These are phyloP conservation scores for Rubia yunnanensis DNA, from an alignment of 257 asterid genomes.

Conservation along the genomic window DNA sequence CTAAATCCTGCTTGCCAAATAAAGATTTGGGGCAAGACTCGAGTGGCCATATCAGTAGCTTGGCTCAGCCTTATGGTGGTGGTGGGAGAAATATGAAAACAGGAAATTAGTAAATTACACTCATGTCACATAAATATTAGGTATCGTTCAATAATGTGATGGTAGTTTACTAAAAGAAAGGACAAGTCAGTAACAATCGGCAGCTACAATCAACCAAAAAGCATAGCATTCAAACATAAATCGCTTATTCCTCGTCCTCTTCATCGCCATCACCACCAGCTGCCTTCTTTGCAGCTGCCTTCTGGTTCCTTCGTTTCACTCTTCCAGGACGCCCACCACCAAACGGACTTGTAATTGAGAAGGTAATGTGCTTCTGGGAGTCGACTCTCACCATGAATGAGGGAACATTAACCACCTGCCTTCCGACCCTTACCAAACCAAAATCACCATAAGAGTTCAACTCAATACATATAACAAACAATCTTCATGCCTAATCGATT, in stretches of 20 bases:
- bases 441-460: too few species aligned
- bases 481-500: background rate
- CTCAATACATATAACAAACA: background rate
- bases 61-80: too few species aligned
- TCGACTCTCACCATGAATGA: conserved; percentile 40
- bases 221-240: background rate
- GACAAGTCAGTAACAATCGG: too few species aligned
- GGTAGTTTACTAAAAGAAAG: too few species aligned
- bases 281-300: conserved; percentile 31
- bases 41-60: too few species aligned
- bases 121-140: too few species aligned
- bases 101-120: too few species aligned
- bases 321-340: conserved; percentile 43
- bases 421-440: conserved; percentile 29
- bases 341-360: conserved; percentile 37
- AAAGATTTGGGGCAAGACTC: too few species aligned
- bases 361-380: conserved; percentile 37
- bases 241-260: conserved; percentile 27
- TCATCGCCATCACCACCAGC: conserved; percentile 24
- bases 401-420: conserved; percentile 40
- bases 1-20: too few species aligned
- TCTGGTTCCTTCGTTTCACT: conserved; percentile 36
- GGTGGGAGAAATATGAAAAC: too few species aligned
- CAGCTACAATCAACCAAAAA: too few species aligned
- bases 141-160: too few species aligned